Evolutionary conservation across 805 yeast genomes (phyloP), one percentile per base, ranked within the genome.

Genomic region (Yamadazyma kitorensis): DNA sequence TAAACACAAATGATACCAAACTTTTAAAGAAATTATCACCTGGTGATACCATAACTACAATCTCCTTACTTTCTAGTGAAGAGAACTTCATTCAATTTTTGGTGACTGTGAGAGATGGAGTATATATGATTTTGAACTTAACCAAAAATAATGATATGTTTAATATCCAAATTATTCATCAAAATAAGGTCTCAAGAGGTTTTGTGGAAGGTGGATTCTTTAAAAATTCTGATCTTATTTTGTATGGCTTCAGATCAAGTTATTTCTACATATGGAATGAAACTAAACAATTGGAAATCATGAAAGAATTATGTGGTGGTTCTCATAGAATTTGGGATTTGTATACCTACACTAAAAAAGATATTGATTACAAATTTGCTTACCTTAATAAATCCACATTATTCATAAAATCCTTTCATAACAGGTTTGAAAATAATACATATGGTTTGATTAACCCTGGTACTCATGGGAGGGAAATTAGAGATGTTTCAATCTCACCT

Each of bases 381-480:
- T 84, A 76, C 51, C 76, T 84, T 9, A 78, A 78, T 53, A 63
- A 64, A 17, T 68, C 82, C 4, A 56, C 62, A 12, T 53, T 81
- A 25, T 57, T 60, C 31, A 47, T 74, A 15, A 66, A 69, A 35
- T 21, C 17, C 0, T 51, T 55, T 35, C 33, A 27, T 7, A 40
- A 37, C 18, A 43, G 56, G 24, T 57, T 59, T 26, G 28, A 27
- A 4, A 31, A 37, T n/a, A 27, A 34, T 4, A 30, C 36, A 3
- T 36, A 47, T 30, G 66, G 66, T 0, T 37, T 65, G 14, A 44
- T 66, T 5, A 64, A 64, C 22, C 61, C 69, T 7, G 96, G 97
- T 0, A 70, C 86, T 1, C 98, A 93, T 56, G 98, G 98, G 1
- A 72, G 98, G 43, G 98, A 93, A 56, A 76, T 91, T 5, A 70